A percentile compares a stretch with the other conserved stretches of the same genome.
phyloP scores from a whole-genome alignment of 2,329 filamentous ascomycete species.

The Xylariaceae sp. region DNA sequence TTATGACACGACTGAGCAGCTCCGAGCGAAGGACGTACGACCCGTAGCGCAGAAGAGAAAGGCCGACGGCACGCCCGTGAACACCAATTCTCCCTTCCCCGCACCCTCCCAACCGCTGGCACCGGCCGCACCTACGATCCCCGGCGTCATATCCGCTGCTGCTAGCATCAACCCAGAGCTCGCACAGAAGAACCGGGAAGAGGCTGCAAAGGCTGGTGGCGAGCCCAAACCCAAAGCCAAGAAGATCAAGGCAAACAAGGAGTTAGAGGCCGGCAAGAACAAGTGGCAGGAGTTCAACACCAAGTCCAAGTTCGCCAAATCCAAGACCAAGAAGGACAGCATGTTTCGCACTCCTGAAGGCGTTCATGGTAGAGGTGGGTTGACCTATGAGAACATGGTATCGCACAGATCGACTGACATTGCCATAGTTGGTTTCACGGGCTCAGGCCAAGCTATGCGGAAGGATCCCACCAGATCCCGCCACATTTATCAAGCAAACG shows the following conservation, averaged over 20 bases:
- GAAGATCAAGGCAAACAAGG: constrained; percentile 84
- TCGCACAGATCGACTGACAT: constrained; percentile 25
- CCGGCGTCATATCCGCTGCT: constrained; percentile 47
- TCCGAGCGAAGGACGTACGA: constrained; percentile 75
- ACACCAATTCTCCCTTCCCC: constrained; percentile 27
- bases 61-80: constrained; percentile 64
- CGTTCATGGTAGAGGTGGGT: constrained; percentile 73
- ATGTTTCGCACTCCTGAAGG: constrained; percentile 94
- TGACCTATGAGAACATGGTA: not conserved
- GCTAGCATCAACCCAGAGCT: constrained; percentile 50
- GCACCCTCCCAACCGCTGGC: constrained; percentile 26
- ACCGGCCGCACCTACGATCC: constrained; percentile 28
- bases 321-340: constrained; percentile 71
- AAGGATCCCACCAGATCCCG: constrained; percentile 78
- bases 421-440: constrained; percentile 79
- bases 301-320: constrained; percentile 64
- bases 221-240: constrained; percentile 76
- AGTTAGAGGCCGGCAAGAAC: constrained; percentile 80
- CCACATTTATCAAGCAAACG: constrained; percentile 75
- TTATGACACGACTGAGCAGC: constrained; percentile 77
- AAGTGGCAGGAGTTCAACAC: constrained; percentile 92
- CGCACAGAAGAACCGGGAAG: constrained; percentile 45
- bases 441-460: constrained; percentile 91
- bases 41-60: constrained; percentile 78
- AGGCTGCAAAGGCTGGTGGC: constrained; percentile 52